phyloP scores from a whole-genome alignment of 768 basidiomycete species.

The Pisolithus sp. region DNA sequence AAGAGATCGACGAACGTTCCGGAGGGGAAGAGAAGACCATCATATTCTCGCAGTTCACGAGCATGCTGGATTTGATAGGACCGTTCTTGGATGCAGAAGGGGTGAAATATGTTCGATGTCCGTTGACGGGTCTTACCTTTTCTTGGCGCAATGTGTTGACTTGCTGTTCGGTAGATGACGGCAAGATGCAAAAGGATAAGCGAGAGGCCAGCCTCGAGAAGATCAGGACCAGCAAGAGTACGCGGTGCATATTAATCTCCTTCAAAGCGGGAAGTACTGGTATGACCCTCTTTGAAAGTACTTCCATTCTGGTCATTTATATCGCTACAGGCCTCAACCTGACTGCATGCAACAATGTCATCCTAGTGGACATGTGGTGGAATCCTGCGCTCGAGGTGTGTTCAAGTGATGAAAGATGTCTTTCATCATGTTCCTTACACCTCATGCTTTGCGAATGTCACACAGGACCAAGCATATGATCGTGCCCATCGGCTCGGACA shows the following conservation, averaged over 20 bases:
- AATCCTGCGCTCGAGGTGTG: conserved; percentile 78
- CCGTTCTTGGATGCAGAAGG: conserved; percentile 69
- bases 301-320: background rate
- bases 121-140: conserved; percentile 29
- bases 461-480: conserved; percentile 87
- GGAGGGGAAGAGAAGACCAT: conserved; percentile 82
- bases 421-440: no score
- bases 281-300: conserved; percentile 24
- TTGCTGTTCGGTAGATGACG: conserved; percentile 62
- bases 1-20: conserved; percentile 53
- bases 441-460: background rate
- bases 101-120: conserved; percentile 80
- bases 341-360: conserved; percentile 90
- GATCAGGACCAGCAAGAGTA: conserved; percentile 55
- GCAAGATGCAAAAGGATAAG: conserved; percentile 71
- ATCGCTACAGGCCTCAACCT: conserved; percentile 66
- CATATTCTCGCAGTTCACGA: conserved; percentile 91
- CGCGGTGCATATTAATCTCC: conserved; percentile 83
- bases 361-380: conserved; percentile 95
- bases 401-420: background rate
- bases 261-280: conserved; percentile 97
- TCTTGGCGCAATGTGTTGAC: background rate
- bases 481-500: conserved; percentile 89
- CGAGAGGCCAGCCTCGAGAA: conserved; percentile 69
- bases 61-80: conserved; percentile 80